phyloP scores from a whole-genome alignment of 116 monocot genomes.

The Thalassia testudinum region DNA sequence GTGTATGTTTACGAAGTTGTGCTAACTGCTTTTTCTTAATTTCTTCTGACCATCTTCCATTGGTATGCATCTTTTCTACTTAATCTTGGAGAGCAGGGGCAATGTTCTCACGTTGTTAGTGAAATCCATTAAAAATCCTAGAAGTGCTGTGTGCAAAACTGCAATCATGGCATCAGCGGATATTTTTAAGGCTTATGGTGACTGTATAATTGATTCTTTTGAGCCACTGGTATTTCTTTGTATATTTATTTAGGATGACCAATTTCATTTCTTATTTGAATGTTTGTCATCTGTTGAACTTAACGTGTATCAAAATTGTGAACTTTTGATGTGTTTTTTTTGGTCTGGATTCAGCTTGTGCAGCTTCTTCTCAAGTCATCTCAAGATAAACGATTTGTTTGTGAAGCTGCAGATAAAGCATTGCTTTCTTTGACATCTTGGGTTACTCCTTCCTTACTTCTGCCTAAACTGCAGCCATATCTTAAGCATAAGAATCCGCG shows the following conservation, averaged over 20 bases:
- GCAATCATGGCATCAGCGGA: constrained; percentile 93
- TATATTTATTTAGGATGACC: not conserved
- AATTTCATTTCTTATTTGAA: not conserved
- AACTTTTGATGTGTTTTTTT: not conserved
- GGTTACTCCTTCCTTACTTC: constrained; percentile 54
- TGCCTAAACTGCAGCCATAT: constrained; percentile 73
- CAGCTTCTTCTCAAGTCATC: constrained; percentile 94
- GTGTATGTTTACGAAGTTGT: constrained; percentile 4
- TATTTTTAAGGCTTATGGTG: constrained; percentile 63
- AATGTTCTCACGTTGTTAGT: constrained; percentile 59
- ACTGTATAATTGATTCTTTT: constrained; percentile 58
- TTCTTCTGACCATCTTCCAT: not conserved
- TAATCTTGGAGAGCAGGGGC: constrained; percentile 18
- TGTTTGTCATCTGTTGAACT: constrained; percentile 1
- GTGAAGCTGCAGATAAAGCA: constrained; percentile 84
- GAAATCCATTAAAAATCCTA: constrained; percentile 85
- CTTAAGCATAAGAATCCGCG: constrained; percentile 85
- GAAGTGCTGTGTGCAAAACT: constrained; percentile 97
- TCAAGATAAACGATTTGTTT: constrained; percentile 98
- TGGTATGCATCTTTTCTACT: not conserved
- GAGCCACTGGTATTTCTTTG: constrained; percentile 53
- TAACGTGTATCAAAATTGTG: not conserved
- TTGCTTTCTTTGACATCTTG: constrained; percentile 69
- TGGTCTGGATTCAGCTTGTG: constrained; percentile 43
- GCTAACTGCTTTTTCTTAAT: not conserved